Conservation (phyloP, 306 rosid genomes). For the Cicer judaicum region DNA sequence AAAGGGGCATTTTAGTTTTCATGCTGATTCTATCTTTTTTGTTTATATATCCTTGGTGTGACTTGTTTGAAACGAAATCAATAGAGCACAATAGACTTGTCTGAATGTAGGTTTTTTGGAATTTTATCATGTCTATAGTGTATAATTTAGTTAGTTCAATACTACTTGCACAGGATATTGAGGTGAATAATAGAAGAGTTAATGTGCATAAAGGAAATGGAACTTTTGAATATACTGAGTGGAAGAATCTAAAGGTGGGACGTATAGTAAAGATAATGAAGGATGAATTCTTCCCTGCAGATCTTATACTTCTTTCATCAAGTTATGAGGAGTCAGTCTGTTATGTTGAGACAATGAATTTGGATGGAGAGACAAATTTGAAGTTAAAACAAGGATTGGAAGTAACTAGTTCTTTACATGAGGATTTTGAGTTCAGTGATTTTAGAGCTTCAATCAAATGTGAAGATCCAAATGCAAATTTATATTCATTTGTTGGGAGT, state of each 20-base stretch:
- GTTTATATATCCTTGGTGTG: constrained; percentile 12
- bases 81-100: background rate
- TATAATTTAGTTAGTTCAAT: constrained; percentile 40
- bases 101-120: too few relatives aligned
- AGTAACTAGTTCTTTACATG: constrained; percentile 61
- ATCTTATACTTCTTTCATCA: constrained; percentile 83
- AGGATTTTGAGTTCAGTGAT: constrained; percentile 54
- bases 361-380: constrained; percentile 95
- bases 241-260: constrained; percentile 91
- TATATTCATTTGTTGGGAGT: constrained; percentile 83
- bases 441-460: constrained; percentile 76
- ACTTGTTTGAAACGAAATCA: constrained; percentile 20
- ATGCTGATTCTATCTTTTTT: constrained; percentile 31
- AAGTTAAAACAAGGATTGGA: constrained; percentile 90
- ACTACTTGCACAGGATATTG: constrained; percentile 63
- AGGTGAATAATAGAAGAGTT: constrained; percentile 79
- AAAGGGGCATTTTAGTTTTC: constrained; percentile 20
- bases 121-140: background rate
- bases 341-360: constrained; percentile 97
- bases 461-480: constrained; percentile 93
- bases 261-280: constrained; percentile 77
- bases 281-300: constrained; percentile 93
- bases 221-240: constrained; percentile 57
- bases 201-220: constrained; percentile 70
- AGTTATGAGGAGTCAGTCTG: constrained; percentile 86